Evolutionary conservation across 768 basidiomycete genomes (phyloP).

Genomic region (Russula dissimulans): DNA sequence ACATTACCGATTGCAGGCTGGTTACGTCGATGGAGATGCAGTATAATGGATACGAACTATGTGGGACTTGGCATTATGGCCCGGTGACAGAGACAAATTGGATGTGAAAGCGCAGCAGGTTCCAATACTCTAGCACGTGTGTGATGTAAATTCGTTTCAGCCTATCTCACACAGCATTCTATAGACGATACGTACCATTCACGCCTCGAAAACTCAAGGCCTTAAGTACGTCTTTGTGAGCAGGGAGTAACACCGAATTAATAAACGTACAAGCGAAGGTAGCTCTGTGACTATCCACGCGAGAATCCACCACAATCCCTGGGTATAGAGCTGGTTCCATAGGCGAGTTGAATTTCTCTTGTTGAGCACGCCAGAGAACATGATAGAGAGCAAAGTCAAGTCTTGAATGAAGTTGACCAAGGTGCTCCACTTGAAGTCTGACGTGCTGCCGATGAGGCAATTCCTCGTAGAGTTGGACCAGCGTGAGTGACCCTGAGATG

Average conservation of each 20-base stretch:
- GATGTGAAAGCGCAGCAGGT: slow-evolving; percentile 4
- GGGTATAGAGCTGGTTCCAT: slow-evolving; percentile 11
- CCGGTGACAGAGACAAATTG: too few relatives aligned
- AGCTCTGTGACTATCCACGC: slow-evolving; percentile 2
- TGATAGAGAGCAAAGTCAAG: slow-evolving; percentile 8
- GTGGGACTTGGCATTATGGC: slow-evolving; percentile 1
- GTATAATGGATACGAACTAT: slow-evolving; percentile 9
- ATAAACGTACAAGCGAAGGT: slow-evolving; percentile 5
- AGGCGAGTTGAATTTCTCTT: slow-evolving; percentile 10
- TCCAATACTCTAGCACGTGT: slow-evolving; percentile 1
- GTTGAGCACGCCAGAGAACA: slow-evolving; percentile 13
- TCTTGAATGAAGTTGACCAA: slow-evolving; percentile 10
- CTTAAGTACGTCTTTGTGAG: not conserved
- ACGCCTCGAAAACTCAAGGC: not conserved
- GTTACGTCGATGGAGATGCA: slow-evolving; percentile 1
- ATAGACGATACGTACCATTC: not conserved
- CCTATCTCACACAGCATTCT: not conserved
- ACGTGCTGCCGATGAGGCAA: not conserved
- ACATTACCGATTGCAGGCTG: not conserved
- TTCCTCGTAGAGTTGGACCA: not conserved
- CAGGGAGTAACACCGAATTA: not conserved
- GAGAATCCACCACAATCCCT: slow-evolving; percentile 4
- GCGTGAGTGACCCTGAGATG: not conserved
- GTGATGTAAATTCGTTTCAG: not conserved
- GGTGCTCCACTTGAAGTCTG: slow-evolving; percentile 3